Evolutionary conservation across 108 stramenopile genomes (phyloP), one percentile per base, ranked within the genome.

Genomic region (Aurantiochytrium sp.): DNA sequence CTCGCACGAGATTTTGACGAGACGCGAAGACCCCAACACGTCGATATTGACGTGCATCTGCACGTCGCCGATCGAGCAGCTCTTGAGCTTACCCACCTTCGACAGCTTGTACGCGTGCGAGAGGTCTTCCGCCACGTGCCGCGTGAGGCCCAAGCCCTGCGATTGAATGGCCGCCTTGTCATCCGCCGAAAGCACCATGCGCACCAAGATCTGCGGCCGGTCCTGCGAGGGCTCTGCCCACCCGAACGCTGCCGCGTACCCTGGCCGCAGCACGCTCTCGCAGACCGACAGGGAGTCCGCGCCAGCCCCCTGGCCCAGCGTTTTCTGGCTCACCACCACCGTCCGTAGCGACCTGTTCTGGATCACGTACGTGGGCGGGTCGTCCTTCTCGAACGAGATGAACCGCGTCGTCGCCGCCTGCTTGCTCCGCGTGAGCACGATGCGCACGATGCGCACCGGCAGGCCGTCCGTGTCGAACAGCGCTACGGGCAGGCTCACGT

Each of bases 261-360:
- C 73, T 12, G 73, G 73, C 73, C 45, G 42, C 39, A 81, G 45
- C 73, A 81, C 73, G 32, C 17, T 81, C 45, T 81, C 73, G 73
- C 45, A 48, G 27, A 41, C 45, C 6, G 42, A 41, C 39, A 81
- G 17, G 6, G 39, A n/a, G 45, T 48, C 45, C 39, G 50, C 45
- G 6, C 10, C 45, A 6, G n/a, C n/a, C n/a, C n/a, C n/a, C n/a
- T n/a, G n/a, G n/a, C n/a, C n/a, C n/a, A n/a, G n/a, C n/a, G n/a
- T n/a, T n/a, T n/a, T n/a, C n/a, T 81, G 73, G 30, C 45, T 41
- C 21, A 81, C n/a, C n/a, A 81, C 45, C 21, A 81, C 24, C 3
- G 39, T 81, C 17, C 73, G 73, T 12, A 21, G 36, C 39, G 73
- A 81, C 10, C 45, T 6, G 24, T 81, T 81, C 24, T 41, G 42